Evolutionary conservation across 2,329 filamentous ascomycete genomes (phyloP), one percentile per base, ranked within the genome.

Genomic region (Domatiomyces catenatus): DNA sequence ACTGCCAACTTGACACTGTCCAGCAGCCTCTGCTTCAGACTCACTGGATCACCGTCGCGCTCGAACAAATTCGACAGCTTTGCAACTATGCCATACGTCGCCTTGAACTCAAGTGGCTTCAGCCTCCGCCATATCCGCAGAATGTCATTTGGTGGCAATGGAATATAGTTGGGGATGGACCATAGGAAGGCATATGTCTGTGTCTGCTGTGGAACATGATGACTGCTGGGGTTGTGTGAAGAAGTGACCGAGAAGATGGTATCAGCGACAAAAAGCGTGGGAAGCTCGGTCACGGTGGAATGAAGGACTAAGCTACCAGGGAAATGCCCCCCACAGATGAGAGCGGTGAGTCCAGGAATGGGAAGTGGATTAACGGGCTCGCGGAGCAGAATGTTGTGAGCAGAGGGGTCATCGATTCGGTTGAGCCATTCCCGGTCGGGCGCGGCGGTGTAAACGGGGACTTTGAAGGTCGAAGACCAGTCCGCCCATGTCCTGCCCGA

Each of bases 281-380:
- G 65, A 17, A 74, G 72, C 65, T 77, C 84, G 20, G 82, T 73
- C 44, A 57, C 55, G 5, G 54, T 51, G 8, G 55, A 56, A 51
- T 60, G 59, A 53, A 85, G 62, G 2, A 87, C 78, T 52, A 83
- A 66, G 56, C 80, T 85, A 0, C 86, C 86, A 0, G 83, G 81
- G 60, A 92, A 92, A 67, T 93, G 86, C 0, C 86, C 86, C 0
- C 85, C 84, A 0, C 82, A 72, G 64, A 86, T 86, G 48, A 90
- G 71, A 0, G 76, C 78, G 28, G 69, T 75, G 2, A 81, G 71
- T 0, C 76, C 79, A 0, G 55, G 57, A 2, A 56, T 50, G 20
- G 17, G 45, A 20, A 63, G 54, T 22, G 56, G 52, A 8, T 54
- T 54, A 32, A 46, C 47, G 48, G 52, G 47, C 20, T 57, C 44